Evolutionary conservation across 176 grass and related monocot genomes (phyloP), one percentile per base, ranked within the genome.

Genomic region (Saccharum spontaneum): DNA sequence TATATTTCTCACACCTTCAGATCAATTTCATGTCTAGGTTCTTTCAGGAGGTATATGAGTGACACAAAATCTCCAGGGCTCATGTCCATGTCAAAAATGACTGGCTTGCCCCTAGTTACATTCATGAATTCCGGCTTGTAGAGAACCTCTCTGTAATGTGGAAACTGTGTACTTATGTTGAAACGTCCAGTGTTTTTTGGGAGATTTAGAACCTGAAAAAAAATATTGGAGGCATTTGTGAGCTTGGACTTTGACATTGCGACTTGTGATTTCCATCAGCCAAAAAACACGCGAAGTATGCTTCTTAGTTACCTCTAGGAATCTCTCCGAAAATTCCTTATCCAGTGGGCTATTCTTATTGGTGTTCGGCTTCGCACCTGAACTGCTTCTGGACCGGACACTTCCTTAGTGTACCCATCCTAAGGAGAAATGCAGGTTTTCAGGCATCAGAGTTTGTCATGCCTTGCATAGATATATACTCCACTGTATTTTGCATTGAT

Each of bases 51-150:
- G 84, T 92, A 98, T 80, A 98, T 83, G 65, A 98, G 93, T 8
- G 97, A 84, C 50, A 99, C 46, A 65, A 96, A 99, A 80, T 96
- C 93, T 84, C 97, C 97, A 50, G 97, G 86, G 73, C 97, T 96
- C 97, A 99, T 94, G 80, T 96, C 97, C 91, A 99, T 96, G 67
- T 95, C 91, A 59, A 99, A 96, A 78, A 99, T 46, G 26, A 96
- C 78, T 41, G 93, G 84, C 79, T 76, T 92, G 36, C 88, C 93
- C 83, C 31, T 83, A 3, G 37, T 85, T 39, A 40, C 33, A 12
- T 92, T 94, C 1, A 76, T 46, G 71, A 87, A 88, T 82, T 89
- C 40, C 9, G 90, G 90, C 30, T 87, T 85, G 54, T 96, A 92
- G 43, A 94, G 61, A 41, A 87, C 86, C 38, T 99, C 88, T 76